These are phyloP conservation scores for Cordyceps sp. DNA, from an alignment of 2,329 filamentous ascomycete genomes.

Conservation along the genomic window DNA sequence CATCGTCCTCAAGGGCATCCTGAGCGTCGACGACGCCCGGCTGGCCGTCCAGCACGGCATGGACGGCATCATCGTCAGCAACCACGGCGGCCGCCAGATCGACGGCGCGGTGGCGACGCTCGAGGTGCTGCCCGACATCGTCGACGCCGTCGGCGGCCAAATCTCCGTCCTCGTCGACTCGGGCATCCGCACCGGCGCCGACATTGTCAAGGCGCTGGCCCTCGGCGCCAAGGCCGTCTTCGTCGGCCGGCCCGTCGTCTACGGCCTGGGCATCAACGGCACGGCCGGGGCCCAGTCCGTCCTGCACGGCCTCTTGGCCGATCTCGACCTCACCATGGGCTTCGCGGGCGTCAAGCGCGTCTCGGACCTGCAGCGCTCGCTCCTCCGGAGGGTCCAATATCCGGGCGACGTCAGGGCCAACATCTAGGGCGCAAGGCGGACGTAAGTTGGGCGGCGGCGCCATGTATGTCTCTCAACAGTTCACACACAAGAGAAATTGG, in stretches of 20 bases:
- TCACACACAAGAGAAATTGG: no score
- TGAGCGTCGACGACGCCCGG: conserved; percentile 22
- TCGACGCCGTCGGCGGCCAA: conserved; percentile 38
- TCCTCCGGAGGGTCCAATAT: conserved; percentile 16
- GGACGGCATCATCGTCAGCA: conserved; percentile 23
- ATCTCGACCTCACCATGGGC: conserved; percentile 36
- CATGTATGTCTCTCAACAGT: no score
- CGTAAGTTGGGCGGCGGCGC: no score
- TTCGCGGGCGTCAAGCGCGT: conserved; percentile 31
- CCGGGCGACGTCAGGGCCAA: conserved; percentile 16
- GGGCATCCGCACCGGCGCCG: conserved; percentile 21
- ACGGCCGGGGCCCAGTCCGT: conserved; percentile 37
- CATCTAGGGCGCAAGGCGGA: no score
- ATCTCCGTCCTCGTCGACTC: conserved; percentile 37
- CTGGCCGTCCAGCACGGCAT: conserved; percentile 18
- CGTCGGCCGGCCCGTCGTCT: conserved; percentile 24
- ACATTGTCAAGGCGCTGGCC: conserved; percentile 22
- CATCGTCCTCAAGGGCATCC: conserved; percentile 23
- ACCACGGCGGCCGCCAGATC: conserved; percentile 25
- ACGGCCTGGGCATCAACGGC: conserved; percentile 18
- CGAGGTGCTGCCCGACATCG: conserved; percentile 26
- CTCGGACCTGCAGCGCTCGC: conserved; percentile 16
- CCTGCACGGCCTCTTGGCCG: conserved; percentile 22
- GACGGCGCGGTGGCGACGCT: conserved; percentile 31
- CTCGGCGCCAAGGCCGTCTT: conserved; percentile 23